phyloP scores from a whole-genome alignment of 2,329 filamentous ascomycete genomes.

The Fusarium ramigenum region DNA sequence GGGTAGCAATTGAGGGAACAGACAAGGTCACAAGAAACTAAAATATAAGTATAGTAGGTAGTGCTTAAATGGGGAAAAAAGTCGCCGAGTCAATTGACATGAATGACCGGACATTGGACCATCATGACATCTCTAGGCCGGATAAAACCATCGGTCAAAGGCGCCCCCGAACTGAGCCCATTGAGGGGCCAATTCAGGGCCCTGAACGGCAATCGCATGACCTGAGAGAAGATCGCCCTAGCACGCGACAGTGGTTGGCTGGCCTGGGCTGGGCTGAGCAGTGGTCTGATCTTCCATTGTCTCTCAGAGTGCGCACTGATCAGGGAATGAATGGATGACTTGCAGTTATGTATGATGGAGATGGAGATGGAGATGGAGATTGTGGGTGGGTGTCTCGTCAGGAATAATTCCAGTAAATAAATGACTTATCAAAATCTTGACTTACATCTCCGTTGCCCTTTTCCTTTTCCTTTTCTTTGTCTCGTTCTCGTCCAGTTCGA shows the following conservation, averaged over 20 bases:
- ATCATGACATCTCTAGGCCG: conserved; percentile 24
- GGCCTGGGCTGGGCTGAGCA: conserved; percentile 17
- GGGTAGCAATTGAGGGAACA: background rate
- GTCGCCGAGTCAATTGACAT: conserved; percentile 14
- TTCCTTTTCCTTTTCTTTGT: background rate
- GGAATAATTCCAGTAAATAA: background rate
- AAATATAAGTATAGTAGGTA: background rate
- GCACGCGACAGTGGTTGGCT: conserved; percentile 37
- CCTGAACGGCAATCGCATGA: conserved; percentile 31
- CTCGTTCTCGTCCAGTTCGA: conserved; percentile 13
- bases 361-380: conserved; percentile 6
- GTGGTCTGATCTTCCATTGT: conserved; percentile 37
- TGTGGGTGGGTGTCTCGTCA: background rate
- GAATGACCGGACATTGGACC: background rate
- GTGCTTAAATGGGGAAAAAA: background rate
- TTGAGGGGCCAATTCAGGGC: conserved; percentile 31
- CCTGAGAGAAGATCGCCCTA: conserved; percentile 35
- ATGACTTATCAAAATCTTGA: conserved; percentile 5
- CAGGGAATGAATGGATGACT: background rate
- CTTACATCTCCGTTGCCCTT: conserved; percentile 35
- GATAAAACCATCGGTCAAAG: conserved; percentile 25
- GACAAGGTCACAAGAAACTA: background rate
- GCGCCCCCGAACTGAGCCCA: conserved; percentile 31
- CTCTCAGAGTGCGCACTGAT: conserved; percentile 3
- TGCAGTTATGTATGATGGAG: conserved; percentile 10